Evolutionary conservation across 148 eudicot genomes (phyloP).

Genomic region (Vaccinium myrtillus): DNA sequence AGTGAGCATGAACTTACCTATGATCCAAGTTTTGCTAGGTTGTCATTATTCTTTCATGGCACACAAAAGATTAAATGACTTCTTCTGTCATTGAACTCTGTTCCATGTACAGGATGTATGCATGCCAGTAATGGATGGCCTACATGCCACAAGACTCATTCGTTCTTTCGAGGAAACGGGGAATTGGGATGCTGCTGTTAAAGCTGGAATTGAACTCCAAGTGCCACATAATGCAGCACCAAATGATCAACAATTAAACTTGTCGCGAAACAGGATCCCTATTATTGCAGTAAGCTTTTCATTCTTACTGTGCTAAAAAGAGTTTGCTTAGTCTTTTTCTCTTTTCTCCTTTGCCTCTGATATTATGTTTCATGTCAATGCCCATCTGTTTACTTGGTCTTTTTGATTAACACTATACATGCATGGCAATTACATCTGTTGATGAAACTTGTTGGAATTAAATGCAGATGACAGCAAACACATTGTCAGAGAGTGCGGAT

Average conservation of each 20-base stretch:
- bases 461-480: constrained; percentile 93
- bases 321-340: neutral
- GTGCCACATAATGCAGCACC: constrained; percentile 23
- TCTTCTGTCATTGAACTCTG: neutral
- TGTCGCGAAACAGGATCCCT: constrained; percentile 47
- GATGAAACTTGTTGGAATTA: neutral
- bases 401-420: too few relatives aligned
- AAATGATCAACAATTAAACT: constrained; percentile 24
- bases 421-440: constrained; percentile 1
- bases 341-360: neutral
- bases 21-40: neutral
- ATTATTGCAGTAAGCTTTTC: constrained; percentile 71
- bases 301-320: neutral
- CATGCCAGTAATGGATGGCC: constrained; percentile 98
- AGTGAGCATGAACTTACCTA: neutral
- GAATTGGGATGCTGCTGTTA: constrained; percentile 73
- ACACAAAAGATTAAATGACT: neutral
- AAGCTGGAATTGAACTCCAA: constrained; percentile 67
- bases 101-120: constrained; percentile 66
- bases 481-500: constrained; percentile 85
- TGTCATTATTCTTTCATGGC: neutral
- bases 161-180: constrained; percentile 87
- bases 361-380: neutral
- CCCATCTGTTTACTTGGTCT: too few relatives aligned
- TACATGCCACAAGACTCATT: constrained; percentile 83